phyloP scores from a whole-genome alignment of 2,329 filamentous ascomycete species.

The Cephalotrichum gorgonifer region DNA sequence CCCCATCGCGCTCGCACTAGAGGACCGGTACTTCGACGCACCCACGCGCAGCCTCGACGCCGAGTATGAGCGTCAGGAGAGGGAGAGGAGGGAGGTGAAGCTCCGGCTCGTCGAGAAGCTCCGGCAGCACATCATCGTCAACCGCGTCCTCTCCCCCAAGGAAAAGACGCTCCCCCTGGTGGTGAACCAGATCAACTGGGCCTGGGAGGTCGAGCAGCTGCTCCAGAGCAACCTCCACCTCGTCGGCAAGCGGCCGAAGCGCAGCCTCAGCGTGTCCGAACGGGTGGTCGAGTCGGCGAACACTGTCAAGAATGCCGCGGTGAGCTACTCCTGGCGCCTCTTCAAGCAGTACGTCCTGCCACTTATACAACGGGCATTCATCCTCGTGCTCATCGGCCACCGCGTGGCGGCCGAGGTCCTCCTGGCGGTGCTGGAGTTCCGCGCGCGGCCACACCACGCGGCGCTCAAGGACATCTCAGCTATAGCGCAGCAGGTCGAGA shows the following conservation, averaged over 20 bases:
- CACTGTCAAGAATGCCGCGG: slow-evolving; percentile 67
- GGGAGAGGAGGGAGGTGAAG: slow-evolving; percentile 46
- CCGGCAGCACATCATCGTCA: slow-evolving; percentile 74
- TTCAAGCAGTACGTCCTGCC: slow-evolving; percentile 71
- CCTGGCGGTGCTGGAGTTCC: slow-evolving; percentile 74
- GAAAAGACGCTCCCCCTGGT: slow-evolving; percentile 73
- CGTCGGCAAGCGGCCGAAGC: slow-evolving; percentile 69
- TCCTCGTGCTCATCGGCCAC: slow-evolving; percentile 70
- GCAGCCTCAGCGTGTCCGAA: slow-evolving; percentile 86
- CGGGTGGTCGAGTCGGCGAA: slow-evolving; percentile 88
- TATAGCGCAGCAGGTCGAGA: slow-evolving; percentile 94
- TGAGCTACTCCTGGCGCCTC: slow-evolving; percentile 58
- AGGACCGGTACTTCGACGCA: slow-evolving; percentile 46
- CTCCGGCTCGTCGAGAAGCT: slow-evolving; percentile 72
- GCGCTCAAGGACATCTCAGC: slow-evolving; percentile 93
- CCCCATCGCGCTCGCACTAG: slow-evolving; percentile 80
- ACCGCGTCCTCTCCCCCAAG: slow-evolving; percentile 66
- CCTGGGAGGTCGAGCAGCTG: slow-evolving; percentile 75
- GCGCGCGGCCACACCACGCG: slow-evolving; percentile 63
- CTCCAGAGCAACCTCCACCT: slow-evolving; percentile 85
- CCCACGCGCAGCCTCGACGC: slow-evolving; percentile 47
- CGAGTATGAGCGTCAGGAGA: slow-evolving; percentile 59
- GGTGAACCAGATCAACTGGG: slow-evolving; percentile 92
- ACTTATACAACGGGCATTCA: slow-evolving; percentile 59
- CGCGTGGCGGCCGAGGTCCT: slow-evolving; percentile 72